These are phyloP conservation scores for Santalum album DNA, from an alignment of 164 flowering plant species.

Conservation along the genomic window DNA sequence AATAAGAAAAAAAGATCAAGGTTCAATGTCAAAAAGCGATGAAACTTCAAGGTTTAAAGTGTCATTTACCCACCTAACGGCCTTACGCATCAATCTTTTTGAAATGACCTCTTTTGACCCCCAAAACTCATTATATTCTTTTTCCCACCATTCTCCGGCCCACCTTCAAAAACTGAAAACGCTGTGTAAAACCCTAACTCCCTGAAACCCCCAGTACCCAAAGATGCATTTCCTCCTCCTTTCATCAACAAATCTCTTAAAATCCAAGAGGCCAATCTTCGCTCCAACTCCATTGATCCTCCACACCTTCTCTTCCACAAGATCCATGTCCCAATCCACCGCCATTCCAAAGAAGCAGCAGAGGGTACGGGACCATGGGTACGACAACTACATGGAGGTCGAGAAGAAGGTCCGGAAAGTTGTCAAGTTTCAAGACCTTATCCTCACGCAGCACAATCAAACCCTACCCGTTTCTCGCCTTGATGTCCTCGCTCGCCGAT, in stretches of 20 bases:
- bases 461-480: slow-evolving; percentile 56
- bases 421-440: slow-evolving; percentile 63
- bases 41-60: too few species aligned
- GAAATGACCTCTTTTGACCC: too few species aligned
- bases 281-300: not conserved
- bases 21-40: too few species aligned
- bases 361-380: slow-evolving; percentile 78
- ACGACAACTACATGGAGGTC: slow-evolving; percentile 89
- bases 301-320: slow-evolving; percentile 8
- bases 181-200: too few species aligned
- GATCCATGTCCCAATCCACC: slow-evolving; percentile 57
- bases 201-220: not conserved
- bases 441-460: slow-evolving; percentile 52
- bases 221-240: not conserved
- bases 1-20: too few species aligned
- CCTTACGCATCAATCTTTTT: too few species aligned
- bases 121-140: too few species aligned
- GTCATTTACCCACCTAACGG: too few species aligned
- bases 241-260: not conserved
- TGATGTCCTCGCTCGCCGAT: slow-evolving; percentile 59
- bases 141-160: too few species aligned
- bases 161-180: too few species aligned
- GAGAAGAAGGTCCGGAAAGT: slow-evolving; percentile 70
- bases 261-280: slow-evolving; percentile 1
- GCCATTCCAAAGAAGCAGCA: slow-evolving; percentile 65